These are phyloP conservation scores for Excoecaria agallocha DNA, from an alignment of 345 rosid species.

Conservation along the genomic window DNA sequence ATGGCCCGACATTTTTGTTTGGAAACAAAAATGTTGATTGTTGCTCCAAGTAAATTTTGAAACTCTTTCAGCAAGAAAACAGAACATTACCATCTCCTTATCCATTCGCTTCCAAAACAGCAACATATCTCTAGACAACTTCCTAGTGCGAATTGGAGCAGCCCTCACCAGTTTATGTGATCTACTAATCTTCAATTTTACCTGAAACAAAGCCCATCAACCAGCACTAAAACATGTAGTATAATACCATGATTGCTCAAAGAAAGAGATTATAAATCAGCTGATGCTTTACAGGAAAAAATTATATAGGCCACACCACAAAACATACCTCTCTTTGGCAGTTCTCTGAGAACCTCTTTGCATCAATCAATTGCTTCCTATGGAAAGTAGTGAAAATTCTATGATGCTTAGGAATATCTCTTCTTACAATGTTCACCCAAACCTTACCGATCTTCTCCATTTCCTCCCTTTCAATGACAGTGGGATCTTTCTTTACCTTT, in stretches of 20 bases:
- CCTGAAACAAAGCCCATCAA: slow-evolving; percentile 49
- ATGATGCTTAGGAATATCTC: slow-evolving; percentile 87
- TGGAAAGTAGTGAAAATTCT: slow-evolving; percentile 63
- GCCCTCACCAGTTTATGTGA: slow-evolving; percentile 80
- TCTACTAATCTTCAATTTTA: slow-evolving; percentile 80
- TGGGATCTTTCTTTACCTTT: slow-evolving; percentile 74
- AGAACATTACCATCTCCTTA: slow-evolving; percentile 83
- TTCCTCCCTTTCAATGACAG: slow-evolving; percentile 81
- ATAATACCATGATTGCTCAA: slow-evolving; percentile 8
- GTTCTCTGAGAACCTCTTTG: slow-evolving; percentile 84
- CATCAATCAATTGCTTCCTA: slow-evolving; percentile 85
- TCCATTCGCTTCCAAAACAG: slow-evolving; percentile 94
- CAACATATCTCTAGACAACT: slow-evolving; percentile 94
- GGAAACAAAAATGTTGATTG: background rate
- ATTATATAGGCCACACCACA: background rate
- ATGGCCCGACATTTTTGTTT: background rate
- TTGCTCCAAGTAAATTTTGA: background rate
- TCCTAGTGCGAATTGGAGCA: slow-evolving; percentile 97
- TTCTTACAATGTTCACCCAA: slow-evolving; percentile 84
- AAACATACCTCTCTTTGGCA: slow-evolving; percentile 87
- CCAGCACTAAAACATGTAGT: slow-evolving; percentile 22
- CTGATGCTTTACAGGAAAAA: background rate
- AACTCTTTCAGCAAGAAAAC: background rate
- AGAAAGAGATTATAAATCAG: slow-evolving; percentile 5
- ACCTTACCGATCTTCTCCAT: slow-evolving; percentile 85